Conservation (phyloP, 352 stramenopile species). For the Phytophthora sp. region DNA sequence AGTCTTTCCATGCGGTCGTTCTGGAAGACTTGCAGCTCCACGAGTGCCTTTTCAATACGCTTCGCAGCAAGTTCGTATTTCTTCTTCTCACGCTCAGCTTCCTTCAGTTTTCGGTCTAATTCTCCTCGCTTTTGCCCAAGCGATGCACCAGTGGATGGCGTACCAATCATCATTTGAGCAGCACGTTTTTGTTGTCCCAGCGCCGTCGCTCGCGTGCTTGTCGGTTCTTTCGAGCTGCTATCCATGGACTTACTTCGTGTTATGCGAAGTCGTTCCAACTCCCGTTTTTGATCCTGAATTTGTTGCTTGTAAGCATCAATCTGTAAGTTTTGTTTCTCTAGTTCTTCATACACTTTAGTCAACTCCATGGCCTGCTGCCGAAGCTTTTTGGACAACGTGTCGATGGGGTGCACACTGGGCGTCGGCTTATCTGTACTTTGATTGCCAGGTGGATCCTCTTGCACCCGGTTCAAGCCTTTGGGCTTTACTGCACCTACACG, state of each 20-base stretch:
- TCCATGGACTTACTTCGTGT: conserved; percentile 26
- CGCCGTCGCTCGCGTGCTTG: neutral
- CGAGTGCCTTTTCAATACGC: conserved; percentile 43
- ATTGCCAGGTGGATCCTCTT: conserved; percentile 1
- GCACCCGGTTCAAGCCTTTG: too few relatives aligned
- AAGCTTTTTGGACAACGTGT: conserved; percentile 77
- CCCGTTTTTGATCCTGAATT: conserved; percentile 44
- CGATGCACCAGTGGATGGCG: conserved; percentile 24
- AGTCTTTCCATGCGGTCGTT: conserved; percentile 30
- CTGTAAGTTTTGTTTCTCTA: conserved; percentile 60
- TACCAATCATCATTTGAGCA: conserved; percentile 35
- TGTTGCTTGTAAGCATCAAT: conserved; percentile 46
- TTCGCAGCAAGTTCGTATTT: conserved; percentile 41
- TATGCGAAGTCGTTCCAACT: conserved; percentile 47
- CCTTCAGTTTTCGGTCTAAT: conserved; percentile 43
- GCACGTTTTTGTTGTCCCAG: conserved; percentile 30
- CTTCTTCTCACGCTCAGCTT: conserved; percentile 50
- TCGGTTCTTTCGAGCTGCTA: neutral
- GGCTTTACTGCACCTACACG: neutral
- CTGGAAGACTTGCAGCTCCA: conserved; percentile 48
- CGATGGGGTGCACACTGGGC: conserved; percentile 55
- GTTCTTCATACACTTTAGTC: conserved; percentile 70
- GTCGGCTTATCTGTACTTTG: conserved; percentile 15
- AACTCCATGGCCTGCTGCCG: conserved; percentile 73
- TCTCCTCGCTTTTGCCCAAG: conserved; percentile 32